These are phyloP conservation scores for Vitis hybrid DNA, from an alignment of 177 flowering plant species.

Conservation along the genomic window DNA sequence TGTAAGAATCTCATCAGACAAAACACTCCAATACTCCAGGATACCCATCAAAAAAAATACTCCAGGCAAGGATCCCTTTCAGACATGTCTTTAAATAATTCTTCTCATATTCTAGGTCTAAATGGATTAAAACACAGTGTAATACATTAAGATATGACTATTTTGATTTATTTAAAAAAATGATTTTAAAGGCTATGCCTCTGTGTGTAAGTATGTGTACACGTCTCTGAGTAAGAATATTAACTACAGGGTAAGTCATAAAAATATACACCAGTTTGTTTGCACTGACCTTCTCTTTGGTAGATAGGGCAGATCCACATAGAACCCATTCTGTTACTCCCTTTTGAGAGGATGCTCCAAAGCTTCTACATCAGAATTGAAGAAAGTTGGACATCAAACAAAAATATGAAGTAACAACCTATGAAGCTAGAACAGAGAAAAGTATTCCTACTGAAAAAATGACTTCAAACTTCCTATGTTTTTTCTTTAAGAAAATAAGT, in stretches of 20 bases:
- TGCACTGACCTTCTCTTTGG: constrained; percentile 56
- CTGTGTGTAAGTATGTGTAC: too few species aligned
- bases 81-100: too few species aligned
- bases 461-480: not conserved
- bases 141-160: too few species aligned
- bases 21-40: too few species aligned
- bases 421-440: not conserved
- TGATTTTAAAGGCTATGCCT: too few species aligned
- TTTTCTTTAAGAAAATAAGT: not conserved
- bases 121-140: too few species aligned
- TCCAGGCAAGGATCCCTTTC: too few species aligned
- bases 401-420: not conserved
- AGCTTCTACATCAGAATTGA: not conserved
- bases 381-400: not conserved
- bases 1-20: too few species aligned
- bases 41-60: too few species aligned
- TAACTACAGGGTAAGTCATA: not conserved
- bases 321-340: constrained; percentile 43
- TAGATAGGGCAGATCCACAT: constrained; percentile 81
- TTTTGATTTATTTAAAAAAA: too few species aligned
- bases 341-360: constrained; percentile 24
- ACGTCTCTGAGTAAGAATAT: too few species aligned
- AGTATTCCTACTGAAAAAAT: not conserved
- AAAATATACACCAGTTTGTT: not conserved
- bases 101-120: too few species aligned